Evolutionary conservation across 2,329 filamentous ascomycete species (phyloP).

Genomic region (Fusarium compactum): DNA sequence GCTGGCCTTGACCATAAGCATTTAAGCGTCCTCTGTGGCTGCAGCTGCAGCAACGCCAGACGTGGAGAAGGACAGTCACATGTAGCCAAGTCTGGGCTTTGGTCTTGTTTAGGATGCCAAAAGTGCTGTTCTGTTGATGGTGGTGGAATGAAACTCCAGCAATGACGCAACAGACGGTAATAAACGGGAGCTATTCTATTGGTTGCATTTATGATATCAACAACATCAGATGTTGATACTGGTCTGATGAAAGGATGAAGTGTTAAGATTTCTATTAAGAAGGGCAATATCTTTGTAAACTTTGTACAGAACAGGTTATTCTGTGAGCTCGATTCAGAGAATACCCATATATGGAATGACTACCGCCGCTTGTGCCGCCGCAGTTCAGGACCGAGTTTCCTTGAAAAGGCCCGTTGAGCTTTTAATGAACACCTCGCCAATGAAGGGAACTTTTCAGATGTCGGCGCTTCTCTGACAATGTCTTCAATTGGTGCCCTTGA

Average conservation of each 20-base stretch:
- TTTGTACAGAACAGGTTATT: no score
- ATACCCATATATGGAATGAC: background rate
- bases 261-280: background rate
- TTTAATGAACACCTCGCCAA: background rate
- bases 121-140: constrained; percentile 15
- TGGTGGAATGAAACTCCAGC: constrained; percentile 26
- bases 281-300: no score
- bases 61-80: constrained; percentile 12
- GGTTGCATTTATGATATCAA: background rate
- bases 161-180: constrained; percentile 25
- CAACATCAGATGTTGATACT: background rate
- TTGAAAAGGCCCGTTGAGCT: background rate
- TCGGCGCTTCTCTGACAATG: background rate
- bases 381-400: constrained; percentile 15
- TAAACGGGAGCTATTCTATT: constrained; percentile 21
- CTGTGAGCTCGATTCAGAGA: background rate
- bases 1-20: constrained; percentile 27
- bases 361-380: constrained; percentile 15
- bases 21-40: constrained; percentile 21
- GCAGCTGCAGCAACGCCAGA: constrained; percentile 32
- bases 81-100: background rate
- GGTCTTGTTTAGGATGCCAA: background rate
- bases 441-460: no score
- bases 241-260: background rate
- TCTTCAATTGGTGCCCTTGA: no score